phyloP scores from a whole-genome alignment of 2,329 filamentous ascomycete species.

The Calonectria naviculata region DNA sequence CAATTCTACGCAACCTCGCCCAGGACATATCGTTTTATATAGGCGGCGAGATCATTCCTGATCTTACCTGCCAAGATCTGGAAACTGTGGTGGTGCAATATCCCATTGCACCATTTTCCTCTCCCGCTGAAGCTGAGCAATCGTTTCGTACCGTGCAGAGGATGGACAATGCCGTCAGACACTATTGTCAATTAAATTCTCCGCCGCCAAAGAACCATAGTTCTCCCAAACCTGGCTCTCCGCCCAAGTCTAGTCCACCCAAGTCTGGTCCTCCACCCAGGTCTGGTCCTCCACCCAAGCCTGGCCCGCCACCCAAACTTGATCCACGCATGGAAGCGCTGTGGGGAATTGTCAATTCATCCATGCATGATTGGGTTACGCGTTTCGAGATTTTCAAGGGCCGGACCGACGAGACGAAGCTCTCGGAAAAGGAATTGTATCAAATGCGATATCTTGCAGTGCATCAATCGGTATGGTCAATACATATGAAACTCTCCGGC shows the following conservation, averaged over 20 bases:
- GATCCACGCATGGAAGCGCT: background rate
- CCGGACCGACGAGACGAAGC: background rate
- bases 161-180: background rate
- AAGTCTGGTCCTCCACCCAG: background rate
- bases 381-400: slow-evolving; percentile 3
- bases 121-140: background rate
- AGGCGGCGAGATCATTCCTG: background rate
- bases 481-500: background rate
- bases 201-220: background rate
- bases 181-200: background rate
- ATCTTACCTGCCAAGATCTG: slow-evolving; percentile 4
- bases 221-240: background rate
- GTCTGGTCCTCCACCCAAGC: background rate
- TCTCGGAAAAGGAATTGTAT: background rate
- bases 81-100: background rate
- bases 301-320: background rate
- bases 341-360: background rate
- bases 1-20: background rate
- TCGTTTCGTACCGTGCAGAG: background rate
- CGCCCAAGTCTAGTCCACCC: background rate
- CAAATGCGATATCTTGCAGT: background rate
- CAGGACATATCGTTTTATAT: background rate
- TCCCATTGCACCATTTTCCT: background rate
- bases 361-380: slow-evolving; percentile 1
- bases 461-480: background rate